Evolutionary conservation across 2,329 filamentous ascomycete genomes (phyloP).

Genomic region (Colletotrichum sp.): DNA sequence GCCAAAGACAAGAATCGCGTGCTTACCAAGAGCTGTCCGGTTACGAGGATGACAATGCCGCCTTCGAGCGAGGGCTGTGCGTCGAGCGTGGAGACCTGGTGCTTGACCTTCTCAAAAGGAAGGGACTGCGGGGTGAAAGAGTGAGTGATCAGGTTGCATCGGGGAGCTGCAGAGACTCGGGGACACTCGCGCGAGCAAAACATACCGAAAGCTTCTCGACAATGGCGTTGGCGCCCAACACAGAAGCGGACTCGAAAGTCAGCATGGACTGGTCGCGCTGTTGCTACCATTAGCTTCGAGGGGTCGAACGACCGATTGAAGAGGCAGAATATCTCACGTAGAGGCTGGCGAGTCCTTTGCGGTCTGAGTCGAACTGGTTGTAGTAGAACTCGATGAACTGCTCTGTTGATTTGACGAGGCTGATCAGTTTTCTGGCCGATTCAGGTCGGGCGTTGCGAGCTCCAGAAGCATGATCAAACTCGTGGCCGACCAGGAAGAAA

Average conservation of each 20-base stretch:
- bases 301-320: background rate
- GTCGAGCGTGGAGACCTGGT: constrained; percentile 79
- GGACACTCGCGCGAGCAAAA: constrained; percentile 7
- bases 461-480: background rate
- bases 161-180: background rate
- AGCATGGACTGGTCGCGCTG: constrained; percentile 88
- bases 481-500: background rate
- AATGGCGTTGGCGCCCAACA: constrained; percentile 70
- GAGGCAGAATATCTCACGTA: constrained; percentile 69
- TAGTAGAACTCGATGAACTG: constrained; percentile 94
- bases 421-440: background rate
- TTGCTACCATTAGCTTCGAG: background rate
- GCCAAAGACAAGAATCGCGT: background rate
- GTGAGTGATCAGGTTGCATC: background rate
- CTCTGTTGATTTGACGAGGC: constrained; percentile 53
- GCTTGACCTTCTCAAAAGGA: constrained; percentile 81
- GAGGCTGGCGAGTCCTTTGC: constrained; percentile 68
- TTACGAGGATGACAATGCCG: constrained; percentile 86
- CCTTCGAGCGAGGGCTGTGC: constrained; percentile 77
- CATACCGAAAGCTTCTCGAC: constrained; percentile 82
- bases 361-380: constrained; percentile 79
- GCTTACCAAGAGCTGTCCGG: constrained; percentile 81
- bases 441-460: background rate
- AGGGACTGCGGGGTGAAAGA: constrained; percentile 44
- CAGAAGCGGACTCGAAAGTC: constrained; percentile 81